Evolutionary conservation across 2,329 filamentous ascomycete genomes (phyloP), one percentile per base, ranked within the genome.

Genomic region (Stagonosporopsis chrysanthemi): DNA sequence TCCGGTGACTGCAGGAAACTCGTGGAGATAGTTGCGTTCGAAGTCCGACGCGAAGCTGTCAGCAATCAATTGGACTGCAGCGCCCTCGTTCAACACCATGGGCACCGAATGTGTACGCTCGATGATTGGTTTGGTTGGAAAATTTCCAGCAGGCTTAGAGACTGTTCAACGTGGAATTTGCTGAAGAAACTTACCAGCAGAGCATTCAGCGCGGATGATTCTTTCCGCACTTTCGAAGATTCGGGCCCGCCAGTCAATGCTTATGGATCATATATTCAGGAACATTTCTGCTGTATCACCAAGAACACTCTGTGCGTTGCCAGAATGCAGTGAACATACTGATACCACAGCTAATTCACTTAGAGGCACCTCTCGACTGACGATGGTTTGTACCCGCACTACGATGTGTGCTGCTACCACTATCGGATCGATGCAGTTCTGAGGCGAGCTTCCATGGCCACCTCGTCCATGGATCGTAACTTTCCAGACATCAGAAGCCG

Each of bases 401-500:
- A 44, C 41, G 22, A 44, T 31, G 24, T 44, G 41, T 26, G 41
- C 41, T 14, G 41, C 41, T 2, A 44, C 26, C 7, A 44, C 15
- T 12, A 44, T 29, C 14, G 26, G 41, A 12, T 44, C 41, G 26
- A 44, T 19, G 15, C 41, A 44, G 6, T 31, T 43, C 4, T 44
- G 41, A 22, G 41, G 41, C 1, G 41, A 17, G 26, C 41, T 44
- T 31, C 41, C 41, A 19, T 44, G 41, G 3, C 41, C 41, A 3
- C 41, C 41, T 12, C 26, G 14, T 4, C 41, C 41, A 22, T 44
- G 41, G 3, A 31, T 31, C 1, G 41, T 44, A 11, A 44, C 24
- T 22, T 44, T 44, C 41, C 41, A 44, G 6, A 44, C 26, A 44
- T 44, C 41, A 19, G 41, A 44, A 11, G 41, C 41, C 5, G 41